These are phyloP conservation scores for Crithidia bombi DNA, from an alignment of 208 protist species.

Conservation along the genomic window DNA sequence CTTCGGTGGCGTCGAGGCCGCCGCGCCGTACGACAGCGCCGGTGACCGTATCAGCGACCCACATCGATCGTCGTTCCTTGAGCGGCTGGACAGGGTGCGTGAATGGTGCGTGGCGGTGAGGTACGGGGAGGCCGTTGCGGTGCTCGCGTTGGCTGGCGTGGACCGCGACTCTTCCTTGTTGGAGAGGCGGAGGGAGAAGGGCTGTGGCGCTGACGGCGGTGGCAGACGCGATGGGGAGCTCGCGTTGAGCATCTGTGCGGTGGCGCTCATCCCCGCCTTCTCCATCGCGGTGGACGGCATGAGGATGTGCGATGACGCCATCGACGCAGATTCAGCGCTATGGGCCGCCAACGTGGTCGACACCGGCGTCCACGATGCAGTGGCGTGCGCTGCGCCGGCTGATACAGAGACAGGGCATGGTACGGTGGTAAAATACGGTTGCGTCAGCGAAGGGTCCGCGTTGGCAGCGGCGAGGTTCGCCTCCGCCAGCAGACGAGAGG, in stretches of 20 bases:
- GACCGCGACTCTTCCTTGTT: not conserved
- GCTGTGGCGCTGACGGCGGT: slow-evolving; percentile 5
- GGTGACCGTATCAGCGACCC: not conserved
- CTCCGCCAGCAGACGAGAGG: not conserved
- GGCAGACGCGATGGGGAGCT: not conserved
- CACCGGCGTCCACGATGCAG: not conserved
- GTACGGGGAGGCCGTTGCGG: not conserved
- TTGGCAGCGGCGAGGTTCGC: too few relatives aligned
- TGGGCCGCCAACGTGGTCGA: not conserved
- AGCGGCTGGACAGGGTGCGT: not conserved
- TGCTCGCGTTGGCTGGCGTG: not conserved
- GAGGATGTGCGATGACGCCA: not conserved
- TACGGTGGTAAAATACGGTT: not conserved
- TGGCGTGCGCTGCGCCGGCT: not conserved
- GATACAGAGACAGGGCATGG: not conserved
- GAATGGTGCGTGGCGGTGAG: not conserved
- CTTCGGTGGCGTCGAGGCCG: not conserved
- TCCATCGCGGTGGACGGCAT: not conserved
- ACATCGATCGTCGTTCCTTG: not conserved
- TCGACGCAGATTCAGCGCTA: not conserved
- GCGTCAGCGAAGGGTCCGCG: not conserved
- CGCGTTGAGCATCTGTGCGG: not conserved
- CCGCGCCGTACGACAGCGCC: not conserved
- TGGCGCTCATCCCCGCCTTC: not conserved
- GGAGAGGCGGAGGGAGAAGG: not conserved